These are phyloP conservation scores for Claviceps fusiformis DNA, from an alignment of 2,329 filamentous ascomycete genomes.

Conservation along the genomic window DNA sequence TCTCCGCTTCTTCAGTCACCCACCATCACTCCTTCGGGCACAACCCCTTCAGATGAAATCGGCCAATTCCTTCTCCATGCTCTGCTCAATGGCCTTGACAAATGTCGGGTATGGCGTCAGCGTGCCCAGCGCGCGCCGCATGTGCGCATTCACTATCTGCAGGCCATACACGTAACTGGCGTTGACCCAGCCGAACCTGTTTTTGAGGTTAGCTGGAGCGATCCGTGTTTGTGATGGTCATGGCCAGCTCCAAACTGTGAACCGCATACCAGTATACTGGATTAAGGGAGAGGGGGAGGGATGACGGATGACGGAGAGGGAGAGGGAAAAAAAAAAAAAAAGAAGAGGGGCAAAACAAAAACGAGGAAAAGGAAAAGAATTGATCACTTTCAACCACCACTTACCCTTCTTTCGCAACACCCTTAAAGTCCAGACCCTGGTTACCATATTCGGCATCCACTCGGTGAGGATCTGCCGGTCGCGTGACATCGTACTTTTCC, in stretches of 20 bases:
- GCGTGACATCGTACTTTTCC: conserved; percentile 96
- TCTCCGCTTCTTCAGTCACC: too few species aligned
- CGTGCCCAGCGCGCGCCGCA: conserved; percentile 76
- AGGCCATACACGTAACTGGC: conserved; percentile 93
- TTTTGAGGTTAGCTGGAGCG: not conserved
- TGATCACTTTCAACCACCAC: too few species aligned
- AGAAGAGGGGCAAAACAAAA: not conserved
- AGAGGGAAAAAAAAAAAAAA: too few species aligned
- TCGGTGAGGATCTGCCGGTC: conserved; percentile 77
- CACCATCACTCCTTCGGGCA: too few species aligned
- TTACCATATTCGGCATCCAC: conserved; percentile 98
- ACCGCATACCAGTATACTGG: too few species aligned
- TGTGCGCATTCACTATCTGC: conserved; percentile 76
- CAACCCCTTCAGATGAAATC: conserved; percentile 16
- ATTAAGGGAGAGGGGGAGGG: too few species aligned
- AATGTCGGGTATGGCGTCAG: conserved; percentile 80
- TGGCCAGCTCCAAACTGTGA: too few species aligned
- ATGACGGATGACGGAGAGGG: too few species aligned
- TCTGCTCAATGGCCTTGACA: conserved; percentile 49
- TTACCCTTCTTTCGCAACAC: conserved; percentile 86
- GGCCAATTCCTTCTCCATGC: conserved; percentile 38
- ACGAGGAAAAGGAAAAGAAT: not conserved
- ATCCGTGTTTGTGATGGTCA: too few species aligned
- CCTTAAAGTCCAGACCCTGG: conserved; percentile 89
- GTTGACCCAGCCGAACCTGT: conserved; percentile 96